Conservation (phyloP, 192 early-diverging fungal species). For the Entrophospora sp. region DNA sequence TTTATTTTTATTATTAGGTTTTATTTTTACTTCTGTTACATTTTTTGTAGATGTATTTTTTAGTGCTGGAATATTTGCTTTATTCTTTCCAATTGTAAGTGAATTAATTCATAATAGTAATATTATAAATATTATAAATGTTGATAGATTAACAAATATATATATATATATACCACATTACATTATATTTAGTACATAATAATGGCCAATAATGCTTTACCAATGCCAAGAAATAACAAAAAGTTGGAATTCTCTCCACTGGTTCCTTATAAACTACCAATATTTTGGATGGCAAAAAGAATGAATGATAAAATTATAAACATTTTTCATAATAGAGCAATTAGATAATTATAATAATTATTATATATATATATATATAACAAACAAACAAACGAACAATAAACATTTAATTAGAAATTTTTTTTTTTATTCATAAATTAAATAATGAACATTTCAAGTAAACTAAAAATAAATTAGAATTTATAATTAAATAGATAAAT, state of each 20-base stretch:
- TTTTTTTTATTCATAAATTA: no score
- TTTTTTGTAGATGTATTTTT: conserved; percentile 42
- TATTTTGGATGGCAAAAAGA: conserved; percentile 29
- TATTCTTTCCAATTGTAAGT: conserved; percentile 42
- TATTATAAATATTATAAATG: neutral
- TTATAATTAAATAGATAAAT: no score
- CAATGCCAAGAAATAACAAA: conserved; percentile 25
- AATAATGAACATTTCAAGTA: no score
- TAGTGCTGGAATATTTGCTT: conserved; percentile 37
- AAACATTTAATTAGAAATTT: no score
- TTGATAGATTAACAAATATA: neutral
- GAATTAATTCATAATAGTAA: neutral
- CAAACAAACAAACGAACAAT: no score
- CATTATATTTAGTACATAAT: conserved; percentile 39
- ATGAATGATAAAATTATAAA: conserved; percentile 20
- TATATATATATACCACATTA: neutral
- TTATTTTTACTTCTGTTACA: conserved; percentile 33
- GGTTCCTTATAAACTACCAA: conserved; percentile 27
- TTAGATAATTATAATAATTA: no score
- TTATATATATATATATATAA: no score
- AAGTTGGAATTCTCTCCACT: neutral
- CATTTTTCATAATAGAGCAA: no score
- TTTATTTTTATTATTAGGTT: conserved; percentile 21
- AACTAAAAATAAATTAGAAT: no score
- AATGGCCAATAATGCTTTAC: conserved; percentile 41